Evolutionary conservation across 169 alveolate species (phyloP).

Genomic region (Plasmodium reichenowi): DNA sequence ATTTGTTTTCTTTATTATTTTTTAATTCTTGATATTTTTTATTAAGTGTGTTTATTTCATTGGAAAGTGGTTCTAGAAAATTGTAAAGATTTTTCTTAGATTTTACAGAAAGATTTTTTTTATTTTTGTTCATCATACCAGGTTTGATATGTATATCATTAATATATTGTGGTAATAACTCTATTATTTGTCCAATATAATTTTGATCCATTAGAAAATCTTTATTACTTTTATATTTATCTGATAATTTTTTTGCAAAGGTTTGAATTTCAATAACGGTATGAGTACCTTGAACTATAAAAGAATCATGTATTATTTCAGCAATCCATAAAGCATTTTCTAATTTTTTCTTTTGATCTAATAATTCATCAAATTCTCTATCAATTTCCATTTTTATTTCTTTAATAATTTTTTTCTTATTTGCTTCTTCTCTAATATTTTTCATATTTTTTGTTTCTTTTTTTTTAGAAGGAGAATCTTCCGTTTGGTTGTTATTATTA

Average conservation of each 20-base stretch:
- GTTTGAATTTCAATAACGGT: constrained; percentile 52
- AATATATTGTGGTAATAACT: constrained; percentile 39
- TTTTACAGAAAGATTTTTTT: constrained; percentile 43
- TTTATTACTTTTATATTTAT: constrained; percentile 62
- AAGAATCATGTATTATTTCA: constrained; percentile 57
- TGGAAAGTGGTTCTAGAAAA: constrained; percentile 60
- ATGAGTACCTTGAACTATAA: constrained; percentile 50
- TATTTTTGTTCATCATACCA: constrained; percentile 31
- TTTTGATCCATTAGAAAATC: constrained; percentile 45
- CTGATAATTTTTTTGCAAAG: constrained; percentile 51
- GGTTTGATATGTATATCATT: constrained; percentile 60
- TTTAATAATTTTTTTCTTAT: constrained; percentile 60
- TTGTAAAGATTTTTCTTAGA: constrained; percentile 34
- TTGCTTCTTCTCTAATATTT: constrained; percentile 67
- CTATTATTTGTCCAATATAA: constrained; percentile 25
- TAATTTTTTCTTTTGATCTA: constrained; percentile 50
- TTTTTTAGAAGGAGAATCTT: constrained; percentile 43
- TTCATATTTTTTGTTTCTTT: constrained; percentile 68
- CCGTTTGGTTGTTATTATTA: constrained; percentile 7
- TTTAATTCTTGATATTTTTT: constrained; percentile 39
- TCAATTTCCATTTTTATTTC: constrained; percentile 58
- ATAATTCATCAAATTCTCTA: constrained; percentile 50
- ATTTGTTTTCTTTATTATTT: constrained; percentile 53
- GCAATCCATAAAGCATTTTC: constrained; percentile 77
- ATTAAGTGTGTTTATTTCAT: constrained; percentile 25